Percentiles rank a stretch among this genome's conserved stretches.
These are phyloP conservation scores for Nemania bipapillata DNA, from an alignment of 2,329 filamentous ascomycete genomes.

Conservation along the genomic window DNA sequence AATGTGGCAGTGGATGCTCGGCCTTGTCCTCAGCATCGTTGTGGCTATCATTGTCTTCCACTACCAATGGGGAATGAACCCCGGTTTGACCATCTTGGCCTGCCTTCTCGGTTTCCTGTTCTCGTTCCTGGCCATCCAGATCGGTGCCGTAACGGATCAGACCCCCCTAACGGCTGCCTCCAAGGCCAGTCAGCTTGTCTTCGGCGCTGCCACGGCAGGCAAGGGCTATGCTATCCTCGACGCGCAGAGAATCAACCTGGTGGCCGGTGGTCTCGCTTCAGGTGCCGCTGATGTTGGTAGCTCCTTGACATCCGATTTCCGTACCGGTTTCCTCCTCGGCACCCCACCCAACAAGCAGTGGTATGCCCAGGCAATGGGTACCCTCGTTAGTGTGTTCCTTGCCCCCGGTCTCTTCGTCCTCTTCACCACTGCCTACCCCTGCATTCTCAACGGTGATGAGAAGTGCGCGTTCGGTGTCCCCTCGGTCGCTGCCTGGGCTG, in stretches of 20 bases:
- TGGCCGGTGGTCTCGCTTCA: constrained; percentile 68
- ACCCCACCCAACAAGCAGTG: constrained; percentile 74
- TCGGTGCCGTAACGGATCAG: constrained; percentile 68
- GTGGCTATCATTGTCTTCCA: constrained; percentile 63
- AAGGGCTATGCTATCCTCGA: constrained; percentile 60
- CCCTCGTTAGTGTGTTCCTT: constrained; percentile 72
- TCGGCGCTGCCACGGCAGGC: constrained; percentile 70
- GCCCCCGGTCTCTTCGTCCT: constrained; percentile 74
- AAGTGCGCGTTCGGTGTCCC: constrained; percentile 71
- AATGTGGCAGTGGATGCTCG: constrained; percentile 64
- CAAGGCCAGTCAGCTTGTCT: constrained; percentile 75
- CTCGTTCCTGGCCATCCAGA: constrained; percentile 70
- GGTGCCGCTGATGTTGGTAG: constrained; percentile 66
- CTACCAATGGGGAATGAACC: constrained; percentile 66
- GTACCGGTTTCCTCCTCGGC: constrained; percentile 73
- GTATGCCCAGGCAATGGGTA: constrained; percentile 71
- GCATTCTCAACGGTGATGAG: constrained; percentile 65
- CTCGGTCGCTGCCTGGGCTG: constrained; percentile 73
- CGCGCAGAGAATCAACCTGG: constrained; percentile 72
- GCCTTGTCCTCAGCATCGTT: constrained; percentile 61
- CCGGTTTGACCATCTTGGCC: constrained; percentile 67
- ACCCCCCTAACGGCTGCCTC: constrained; percentile 73
- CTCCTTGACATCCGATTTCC: constrained; percentile 70
- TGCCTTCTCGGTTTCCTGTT: constrained; percentile 69
- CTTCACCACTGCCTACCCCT: constrained; percentile 75